Base-by-base conservation (phyloP, 1,139 yeast genomes). In the Magnusiomyces suaveolens region DNA sequence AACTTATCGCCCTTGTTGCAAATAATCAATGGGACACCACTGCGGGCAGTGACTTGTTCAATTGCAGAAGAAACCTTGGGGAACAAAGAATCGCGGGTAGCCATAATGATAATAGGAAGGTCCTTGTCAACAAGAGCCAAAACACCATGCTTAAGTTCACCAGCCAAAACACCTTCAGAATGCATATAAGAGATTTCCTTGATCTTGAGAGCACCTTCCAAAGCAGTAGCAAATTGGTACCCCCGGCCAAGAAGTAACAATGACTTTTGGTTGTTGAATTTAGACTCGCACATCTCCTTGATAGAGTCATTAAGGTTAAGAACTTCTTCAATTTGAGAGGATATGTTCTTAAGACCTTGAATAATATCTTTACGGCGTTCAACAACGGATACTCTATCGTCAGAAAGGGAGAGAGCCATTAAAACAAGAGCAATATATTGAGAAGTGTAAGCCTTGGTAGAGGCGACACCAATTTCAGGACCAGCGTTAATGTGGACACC, bases 401-500 rank as follows among this genome's bases (percentile, higher is more conserved):
- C 95, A 12, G 97, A 86, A 62, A 94, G 79, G 23, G 94, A 88
- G 57, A 94, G 79, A 1, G 98, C 98, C 75, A 92, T 80, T 97
- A 94, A 88, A 6, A 92, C 97, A 63, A 94, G 78, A 0, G 98
- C 98, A 72, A 94, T 89, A 71, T 84, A 94, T 73, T 94, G 99
- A 26, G 98, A 94, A 20, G 99, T 92, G 75, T 94, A 94, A 29
- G 98, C 98, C 75, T 94, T 94, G 52, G 99, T 94, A n/a, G 97
- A 89, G 14, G 98, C 99, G 64, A 94, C 99, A 71, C 98, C 98
- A 62, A 94, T 92, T 75, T 94, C 99, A 46, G 98, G 98, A 60
- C 99, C 99, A 48, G 98, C 98, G 70, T 94, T 94, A 69, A 94
- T 90, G 71, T 94, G 99, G 55, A 94, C 97, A 80, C 99, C 99